Percentiles rank a stretch among this genome's conserved stretches.
phyloP scores from a whole-genome alignment of 768 basidiomycete species.

The Mycena rosella region DNA sequence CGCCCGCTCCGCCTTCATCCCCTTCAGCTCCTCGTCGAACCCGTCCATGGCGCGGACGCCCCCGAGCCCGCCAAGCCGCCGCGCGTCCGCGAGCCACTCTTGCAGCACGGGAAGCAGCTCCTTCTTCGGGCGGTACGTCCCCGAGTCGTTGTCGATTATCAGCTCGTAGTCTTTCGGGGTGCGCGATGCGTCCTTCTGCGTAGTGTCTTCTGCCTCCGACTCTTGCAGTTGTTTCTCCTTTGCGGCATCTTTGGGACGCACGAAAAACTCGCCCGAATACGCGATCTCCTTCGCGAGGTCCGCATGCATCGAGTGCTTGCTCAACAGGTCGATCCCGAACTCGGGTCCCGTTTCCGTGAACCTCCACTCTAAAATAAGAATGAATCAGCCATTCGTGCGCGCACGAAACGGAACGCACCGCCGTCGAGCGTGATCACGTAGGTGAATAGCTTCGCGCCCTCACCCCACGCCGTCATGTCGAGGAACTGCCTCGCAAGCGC shows the following conservation, averaged over 20 bases:
- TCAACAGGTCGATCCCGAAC: conserved; percentile 56
- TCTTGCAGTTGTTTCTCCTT: too few species aligned
- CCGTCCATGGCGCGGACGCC: conserved; percentile 52
- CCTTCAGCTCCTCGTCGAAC: conserved; percentile 48
- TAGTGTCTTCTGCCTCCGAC: too few species aligned
- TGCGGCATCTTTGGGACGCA: too few species aligned
- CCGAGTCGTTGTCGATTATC: conserved; percentile 62
- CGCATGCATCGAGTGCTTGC: conserved; percentile 63
- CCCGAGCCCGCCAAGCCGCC: conserved; percentile 53
- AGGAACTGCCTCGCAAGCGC: conserved; percentile 53
- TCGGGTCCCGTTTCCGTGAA: conserved; percentile 63
- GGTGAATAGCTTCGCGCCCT: conserved; percentile 57
- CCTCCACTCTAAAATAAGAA: conserved; percentile 45
- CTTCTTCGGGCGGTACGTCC: conserved; percentile 58
- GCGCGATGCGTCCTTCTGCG: too few species aligned
- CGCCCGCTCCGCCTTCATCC: conserved; percentile 28
- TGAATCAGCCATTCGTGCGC: not conserved
- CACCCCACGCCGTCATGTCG: conserved; percentile 55
- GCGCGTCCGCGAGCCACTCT: conserved; percentile 47
- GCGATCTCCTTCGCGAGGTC: conserved; percentile 58
- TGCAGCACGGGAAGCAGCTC: conserved; percentile 54
- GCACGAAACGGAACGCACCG: conserved; percentile 4
- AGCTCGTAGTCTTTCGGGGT: conserved; percentile 57
- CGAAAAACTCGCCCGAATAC: conserved; percentile 58
- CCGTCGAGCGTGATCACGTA: conserved; percentile 60